These are phyloP conservation scores for Kwoniella pini DNA, from an alignment of 768 basidiomycete genomes.

Conservation along the genomic window DNA sequence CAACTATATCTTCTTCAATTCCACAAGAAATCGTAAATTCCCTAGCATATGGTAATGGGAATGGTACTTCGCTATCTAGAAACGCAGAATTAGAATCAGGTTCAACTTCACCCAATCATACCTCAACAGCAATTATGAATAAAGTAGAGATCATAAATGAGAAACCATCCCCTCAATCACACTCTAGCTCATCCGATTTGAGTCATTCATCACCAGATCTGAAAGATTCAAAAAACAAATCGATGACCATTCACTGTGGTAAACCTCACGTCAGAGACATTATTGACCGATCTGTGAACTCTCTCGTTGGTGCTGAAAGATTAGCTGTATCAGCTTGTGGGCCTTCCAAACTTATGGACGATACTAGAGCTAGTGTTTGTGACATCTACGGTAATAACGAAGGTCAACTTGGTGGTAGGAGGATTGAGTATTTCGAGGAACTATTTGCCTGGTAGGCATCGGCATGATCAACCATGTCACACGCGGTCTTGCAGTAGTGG, in stretches of 20 bases:
- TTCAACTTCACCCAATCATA: not conserved
- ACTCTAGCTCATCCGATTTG: not conserved
- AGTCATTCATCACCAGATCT: not conserved
- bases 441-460: conserved; percentile 32
- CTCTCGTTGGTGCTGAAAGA: conserved; percentile 14
- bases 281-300: not conserved
- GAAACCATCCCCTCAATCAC: not conserved
- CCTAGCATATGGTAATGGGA: not conserved
- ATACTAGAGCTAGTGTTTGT: conserved; percentile 19
- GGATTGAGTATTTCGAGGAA: conserved; percentile 34
- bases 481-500: no score
- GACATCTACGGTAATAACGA: conserved; percentile 20
- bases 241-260: conserved; percentile 8
- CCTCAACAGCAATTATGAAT: not conserved
- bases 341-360: conserved; percentile 31
- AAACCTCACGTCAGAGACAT: conserved; percentile 18
- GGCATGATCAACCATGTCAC: no score
- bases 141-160: not conserved
- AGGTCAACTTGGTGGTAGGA: conserved; percentile 18
- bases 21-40: not conserved
- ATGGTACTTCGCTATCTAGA: no score
- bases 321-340: conserved; percentile 34
- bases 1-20: not conserved
- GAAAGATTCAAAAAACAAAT: not conserved
- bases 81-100: not conserved